Evolutionary conservation across 768 basidiomycete species (phyloP), one percentile per base, ranked within the genome.

Genomic region (Leucocoprinus leucothites): DNA sequence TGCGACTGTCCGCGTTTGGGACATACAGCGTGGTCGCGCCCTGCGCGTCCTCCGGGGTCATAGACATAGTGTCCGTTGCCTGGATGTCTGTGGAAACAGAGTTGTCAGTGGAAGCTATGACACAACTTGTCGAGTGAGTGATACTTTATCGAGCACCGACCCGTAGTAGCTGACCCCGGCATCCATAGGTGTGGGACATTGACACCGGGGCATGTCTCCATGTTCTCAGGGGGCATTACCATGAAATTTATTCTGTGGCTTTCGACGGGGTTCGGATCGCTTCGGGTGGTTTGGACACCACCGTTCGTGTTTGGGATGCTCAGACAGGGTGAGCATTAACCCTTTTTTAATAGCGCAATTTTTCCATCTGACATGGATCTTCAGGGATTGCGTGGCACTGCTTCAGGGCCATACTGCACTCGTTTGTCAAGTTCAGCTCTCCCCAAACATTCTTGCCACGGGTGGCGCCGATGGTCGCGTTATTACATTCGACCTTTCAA

Each of bases 81-180:
- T 98, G 26, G 96, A 98, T 67, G 86, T 94, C 9, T 87, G 82
- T 61, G 96, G 93, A 22, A 85, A 85, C 59, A 78, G 74, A 61
- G 87, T 88, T 11, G 94, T 94, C 35, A 94, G 91, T 61, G 96
- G 94, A 31, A 94, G 94, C 66, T 98, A 99, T 68, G 96, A 99
- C 68, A 77, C 80, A 43, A 94, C 87, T 16, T 90, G 87, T 62
- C 79, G 94, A 59, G 90, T 96, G 52, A 45, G 82, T 72, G 26
- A 31, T 41, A 18, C 2, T 19, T 25, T 41, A 11, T 11, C n/a
- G 34, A 11, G 48, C 51, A 8, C 28, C 9, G 11, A 2, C 51
- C 44, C 34, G 42, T 14, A 24, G 34, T 8, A 31, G n/a, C 48
- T 61, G 24, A 25, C 28, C 51, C 21, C 42, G 22, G 6, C 24